These are phyloP conservation scores for Gossypium bickii DNA, from an alignment of 345 rosid genomes.

Conservation along the genomic window DNA sequence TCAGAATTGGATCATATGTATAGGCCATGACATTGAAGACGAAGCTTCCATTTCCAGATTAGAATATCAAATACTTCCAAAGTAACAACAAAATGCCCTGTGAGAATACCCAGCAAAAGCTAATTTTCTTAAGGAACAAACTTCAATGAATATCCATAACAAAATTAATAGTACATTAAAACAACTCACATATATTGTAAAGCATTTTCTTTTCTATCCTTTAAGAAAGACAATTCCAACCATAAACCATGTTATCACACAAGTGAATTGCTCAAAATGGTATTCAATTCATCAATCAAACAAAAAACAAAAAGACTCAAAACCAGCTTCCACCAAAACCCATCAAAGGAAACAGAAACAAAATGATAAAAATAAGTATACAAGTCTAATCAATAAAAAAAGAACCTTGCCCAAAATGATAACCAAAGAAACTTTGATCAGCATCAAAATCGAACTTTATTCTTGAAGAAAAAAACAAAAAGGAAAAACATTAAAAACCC, in stretches of 20 bases:
- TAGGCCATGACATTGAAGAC: not conserved
- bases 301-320: not conserved
- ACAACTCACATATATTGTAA: no score
- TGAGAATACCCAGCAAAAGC: not conserved
- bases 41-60: not conserved
- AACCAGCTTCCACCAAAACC: not conserved
- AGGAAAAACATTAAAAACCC: conserved; percentile 14
- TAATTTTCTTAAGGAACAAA: not conserved
- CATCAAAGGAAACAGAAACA: not conserved
- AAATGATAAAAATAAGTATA: no score
- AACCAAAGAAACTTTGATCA: not conserved
- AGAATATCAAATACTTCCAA: not conserved
- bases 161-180: no score
- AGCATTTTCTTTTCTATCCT: no score
- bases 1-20: not conserved
- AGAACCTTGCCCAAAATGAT: not conserved
- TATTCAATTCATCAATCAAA: not conserved
- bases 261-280: not conserved
- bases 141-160: not conserved
- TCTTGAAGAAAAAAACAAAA: not conserved
- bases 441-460: not conserved
- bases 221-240: no score
- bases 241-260: not conserved
- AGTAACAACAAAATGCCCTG: not conserved
- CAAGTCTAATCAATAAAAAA: no score